Evolutionary conservation across 176 grass and related monocot species (phyloP), one percentile per base, ranked within the genome.

Genomic region (bread wheat (Triticum aestivum)): DNA sequence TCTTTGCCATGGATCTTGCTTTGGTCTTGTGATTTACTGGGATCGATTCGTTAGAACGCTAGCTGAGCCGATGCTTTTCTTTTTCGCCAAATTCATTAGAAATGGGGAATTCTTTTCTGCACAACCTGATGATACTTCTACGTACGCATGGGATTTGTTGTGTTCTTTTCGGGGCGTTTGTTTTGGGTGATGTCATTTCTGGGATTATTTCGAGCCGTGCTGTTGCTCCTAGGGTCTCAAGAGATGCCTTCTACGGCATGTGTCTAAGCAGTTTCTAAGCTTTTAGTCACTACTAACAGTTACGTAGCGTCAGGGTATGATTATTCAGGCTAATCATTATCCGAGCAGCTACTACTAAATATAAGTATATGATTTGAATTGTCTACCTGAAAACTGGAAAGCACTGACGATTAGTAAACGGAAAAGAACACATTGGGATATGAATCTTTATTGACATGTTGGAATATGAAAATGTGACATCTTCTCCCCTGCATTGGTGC

Each of bases 261-360:
- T 7, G 39, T 78, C 45, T 73, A 11, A 15, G 41, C 41, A 42
- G 41, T n/a, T 83, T 41, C 14, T 61, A 27, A 20, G 1, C 38
- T 49, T 29, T 35, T 11, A 69, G 78, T 59, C 85, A 84, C 51
- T 18, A 54, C 14, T 54, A 54, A 0, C 84, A 41, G 68, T 84
- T 84, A 39, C 26, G 80, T 84, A 81, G 59, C 42, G 20, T 73
- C 26, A 73, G 66, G 45, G 20, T 59, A 64, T 32, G 75, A 84
- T 69, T 49, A 41, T 84, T 79, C 44, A 59, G 49, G 39, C 32
- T 91, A 76, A 63, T 91, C 68, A 75, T 39, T 80, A 77, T 80
- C 37, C 62, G 11, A 23, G 42, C 30, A 83, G 52, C 8, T 83
- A 41, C 8, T 83, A 41, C 41, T 11, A 42, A 51, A 7, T 79